Evolutionary conservation across 2,329 filamentous ascomycete species (phyloP).

Genomic region (Hypoxylon sp.): DNA sequence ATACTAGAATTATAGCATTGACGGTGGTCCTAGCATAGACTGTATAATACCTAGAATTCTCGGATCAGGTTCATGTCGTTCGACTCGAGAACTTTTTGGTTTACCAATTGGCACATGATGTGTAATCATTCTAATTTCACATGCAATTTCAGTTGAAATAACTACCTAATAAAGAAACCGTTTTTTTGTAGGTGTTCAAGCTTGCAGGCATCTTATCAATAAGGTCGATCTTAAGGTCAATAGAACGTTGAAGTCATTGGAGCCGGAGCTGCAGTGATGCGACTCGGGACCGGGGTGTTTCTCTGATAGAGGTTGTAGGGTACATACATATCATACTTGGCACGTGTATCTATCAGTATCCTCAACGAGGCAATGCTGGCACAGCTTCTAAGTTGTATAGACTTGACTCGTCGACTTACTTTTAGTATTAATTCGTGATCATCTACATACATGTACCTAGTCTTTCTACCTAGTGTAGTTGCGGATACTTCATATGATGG

Average conservation of each 20-base stretch:
- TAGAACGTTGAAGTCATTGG: slow-evolving; percentile 31
- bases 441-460: neutral
- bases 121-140: slow-evolving; percentile 1
- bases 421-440: neutral
- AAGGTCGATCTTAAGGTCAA: slow-evolving; percentile 39
- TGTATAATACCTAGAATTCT: slow-evolving; percentile 3
- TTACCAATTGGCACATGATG: neutral
- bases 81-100: slow-evolving; percentile 1
- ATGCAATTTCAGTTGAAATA: slow-evolving; percentile 3
- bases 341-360: slow-evolving; percentile 40
- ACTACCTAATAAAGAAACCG: slow-evolving; percentile 19
- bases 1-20: slow-evolving; percentile 19
- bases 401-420: slow-evolving; percentile 1
- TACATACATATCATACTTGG: slow-evolving; percentile 22
- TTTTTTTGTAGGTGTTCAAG: slow-evolving; percentile 12
- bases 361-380: slow-evolving; percentile 20
- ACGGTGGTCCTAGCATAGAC: neutral
- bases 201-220: slow-evolving; percentile 28
- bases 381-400: slow-evolving; percentile 3
- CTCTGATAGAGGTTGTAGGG: slow-evolving; percentile 25
- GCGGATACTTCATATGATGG: neutral
- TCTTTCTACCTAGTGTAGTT: too few relatives aligned
- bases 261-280: slow-evolving; percentile 35
- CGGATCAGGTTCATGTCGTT: slow-evolving; percentile 2
- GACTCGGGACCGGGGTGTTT: slow-evolving; percentile 34